Conservation (phyloP, 129 eudicot species). For the Sambucus nigra region DNA sequence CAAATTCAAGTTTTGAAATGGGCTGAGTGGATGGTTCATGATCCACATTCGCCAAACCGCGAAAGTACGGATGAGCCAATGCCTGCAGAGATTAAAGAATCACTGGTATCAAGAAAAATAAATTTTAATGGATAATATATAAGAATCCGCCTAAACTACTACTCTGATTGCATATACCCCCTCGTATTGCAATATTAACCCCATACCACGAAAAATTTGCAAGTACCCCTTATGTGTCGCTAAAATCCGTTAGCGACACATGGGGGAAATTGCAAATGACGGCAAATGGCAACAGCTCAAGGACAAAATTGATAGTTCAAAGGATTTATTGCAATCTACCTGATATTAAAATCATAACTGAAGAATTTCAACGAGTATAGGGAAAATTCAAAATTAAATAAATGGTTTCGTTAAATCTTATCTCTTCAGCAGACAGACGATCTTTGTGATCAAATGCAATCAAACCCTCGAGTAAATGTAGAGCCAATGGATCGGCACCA, state of each 20-base stretch:
- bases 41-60: slow-evolving; percentile 67
- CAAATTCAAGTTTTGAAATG: slow-evolving; percentile 82
- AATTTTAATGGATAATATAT: neutral
- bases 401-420: slow-evolving; percentile 34
- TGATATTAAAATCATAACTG: neutral
- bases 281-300: too few relatives aligned
- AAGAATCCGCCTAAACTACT: neutral
- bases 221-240: too few relatives aligned
- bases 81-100: slow-evolving; percentile 42
- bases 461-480: slow-evolving; percentile 64
- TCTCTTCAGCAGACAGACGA: slow-evolving; percentile 86
- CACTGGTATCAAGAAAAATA: slow-evolving; percentile 22
- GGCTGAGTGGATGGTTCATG: slow-evolving; percentile 77
- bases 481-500: slow-evolving; percentile 73
- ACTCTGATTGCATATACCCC: too few relatives aligned
- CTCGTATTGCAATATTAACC: too few relatives aligned
- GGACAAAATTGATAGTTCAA: too few relatives aligned
- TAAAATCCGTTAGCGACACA: too few relatives aligned
- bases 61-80: slow-evolving; percentile 72
- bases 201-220: too few relatives aligned
- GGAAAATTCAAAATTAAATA: slow-evolving; percentile 2
- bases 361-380: slow-evolving; percentile 1
- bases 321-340: too few relatives aligned
- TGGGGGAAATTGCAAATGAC: too few relatives aligned
- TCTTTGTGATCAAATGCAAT: slow-evolving; percentile 86